Conservation (phyloP, 805 yeast genomes). For the Schwanniomyces polymorphus region DNA sequence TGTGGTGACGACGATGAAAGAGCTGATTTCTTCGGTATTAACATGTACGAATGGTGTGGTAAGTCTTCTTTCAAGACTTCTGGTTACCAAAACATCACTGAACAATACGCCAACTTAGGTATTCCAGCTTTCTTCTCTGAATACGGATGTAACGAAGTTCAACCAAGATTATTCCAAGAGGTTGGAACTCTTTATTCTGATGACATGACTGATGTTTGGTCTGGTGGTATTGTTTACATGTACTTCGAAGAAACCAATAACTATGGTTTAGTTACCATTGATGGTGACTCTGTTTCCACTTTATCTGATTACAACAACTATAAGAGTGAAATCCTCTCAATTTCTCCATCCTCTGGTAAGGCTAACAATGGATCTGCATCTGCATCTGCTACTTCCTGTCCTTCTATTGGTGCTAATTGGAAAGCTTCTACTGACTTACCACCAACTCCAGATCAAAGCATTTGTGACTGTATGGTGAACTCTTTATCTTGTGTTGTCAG, state of each 20-base stretch:
- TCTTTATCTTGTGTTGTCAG: constrained; percentile 37
- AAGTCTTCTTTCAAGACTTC: constrained; percentile 53
- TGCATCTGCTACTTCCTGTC: constrained; percentile 32
- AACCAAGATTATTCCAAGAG: constrained; percentile 73
- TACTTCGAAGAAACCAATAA: constrained; percentile 75
- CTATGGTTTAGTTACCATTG: constrained; percentile 68
- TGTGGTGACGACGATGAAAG: constrained; percentile 66
- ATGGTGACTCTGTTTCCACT: constrained; percentile 52
- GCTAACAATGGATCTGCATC: constrained; percentile 18
- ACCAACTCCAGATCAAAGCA: constrained; percentile 40
- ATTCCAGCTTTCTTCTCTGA: constrained; percentile 80
- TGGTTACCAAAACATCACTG: constrained; percentile 67
- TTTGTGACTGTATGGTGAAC: constrained; percentile 37
- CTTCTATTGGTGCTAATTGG: constrained; percentile 34
- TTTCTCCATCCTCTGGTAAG: constrained; percentile 33
- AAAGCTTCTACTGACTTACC: constrained; percentile 40
- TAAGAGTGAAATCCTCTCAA: constrained; percentile 53
- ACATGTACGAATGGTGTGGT: constrained; percentile 92
- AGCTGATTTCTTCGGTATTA: constrained; percentile 85
- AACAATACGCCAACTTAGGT: constrained; percentile 62
- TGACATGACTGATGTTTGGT: constrained; percentile 82
- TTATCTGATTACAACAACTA: constrained; percentile 64
- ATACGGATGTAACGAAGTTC: constrained; percentile 73
- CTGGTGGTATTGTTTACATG: constrained; percentile 89
- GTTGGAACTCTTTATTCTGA: constrained; percentile 62